A percentile compares a stretch with the other conserved stretches of the same genome.
phyloP scores from a whole-genome alignment of 2,329 filamentous ascomycete species.

The Tolypocladium guangdongense region DNA sequence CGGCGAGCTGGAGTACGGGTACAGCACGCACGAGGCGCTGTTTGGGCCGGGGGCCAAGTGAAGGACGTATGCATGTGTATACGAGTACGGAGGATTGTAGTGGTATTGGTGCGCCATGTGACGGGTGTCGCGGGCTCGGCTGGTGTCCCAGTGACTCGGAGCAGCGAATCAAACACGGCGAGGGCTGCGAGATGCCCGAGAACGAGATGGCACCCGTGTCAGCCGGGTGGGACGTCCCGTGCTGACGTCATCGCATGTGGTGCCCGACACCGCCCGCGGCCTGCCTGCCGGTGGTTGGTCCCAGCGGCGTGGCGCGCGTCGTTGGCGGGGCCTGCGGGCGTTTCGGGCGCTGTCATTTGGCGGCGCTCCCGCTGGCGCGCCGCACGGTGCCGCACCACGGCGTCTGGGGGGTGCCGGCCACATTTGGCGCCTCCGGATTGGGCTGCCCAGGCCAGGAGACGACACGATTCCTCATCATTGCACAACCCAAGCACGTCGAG shows the following conservation, averaged over 20 bases:
- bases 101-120: too few relatives aligned
- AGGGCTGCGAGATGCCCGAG: neutral
- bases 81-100: too few relatives aligned
- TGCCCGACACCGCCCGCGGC: too few relatives aligned
- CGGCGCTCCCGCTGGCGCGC: neutral
- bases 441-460: neutral
- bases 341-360: neutral
- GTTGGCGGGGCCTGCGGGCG: neutral
- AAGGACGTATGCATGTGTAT: neutral
- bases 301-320: neutral
- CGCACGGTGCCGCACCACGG: neutral
- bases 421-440: neutral
- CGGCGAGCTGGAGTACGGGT: conserved; percentile 53
- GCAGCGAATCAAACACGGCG: neutral
- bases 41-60: conserved; percentile 38
- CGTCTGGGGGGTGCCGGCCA: neutral
- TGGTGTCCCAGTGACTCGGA: neutral
- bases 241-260: neutral
- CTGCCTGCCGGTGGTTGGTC: neutral
- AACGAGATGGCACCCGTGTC: too few relatives aligned
- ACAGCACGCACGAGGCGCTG: conserved; percentile 50
- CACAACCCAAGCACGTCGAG: neutral
- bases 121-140: too few relatives aligned
- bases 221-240: too few relatives aligned
- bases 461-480: neutral